These are phyloP conservation scores for Phaffomyces antillensis DNA, from an alignment of 805 yeast species.

Conservation along the genomic window DNA sequence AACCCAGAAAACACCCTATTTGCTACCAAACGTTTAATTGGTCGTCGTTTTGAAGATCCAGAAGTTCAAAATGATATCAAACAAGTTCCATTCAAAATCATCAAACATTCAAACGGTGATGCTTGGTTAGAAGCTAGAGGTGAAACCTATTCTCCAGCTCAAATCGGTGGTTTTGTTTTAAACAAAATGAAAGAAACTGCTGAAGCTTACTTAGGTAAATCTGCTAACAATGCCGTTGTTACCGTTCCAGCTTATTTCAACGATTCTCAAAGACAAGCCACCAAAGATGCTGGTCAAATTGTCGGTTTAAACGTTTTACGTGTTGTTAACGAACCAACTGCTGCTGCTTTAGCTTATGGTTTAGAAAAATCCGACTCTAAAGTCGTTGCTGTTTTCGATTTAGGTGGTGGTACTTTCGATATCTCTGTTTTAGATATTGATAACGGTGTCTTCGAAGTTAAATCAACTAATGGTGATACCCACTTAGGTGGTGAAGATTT, in stretches of 20 bases:
- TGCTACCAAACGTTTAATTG: constrained; percentile 79
- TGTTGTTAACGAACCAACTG: constrained; percentile 81
- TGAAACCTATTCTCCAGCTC: constrained; percentile 58
- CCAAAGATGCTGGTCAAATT: constrained; percentile 76
- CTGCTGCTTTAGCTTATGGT: constrained; percentile 99
- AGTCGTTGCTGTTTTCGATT: constrained; percentile 53
- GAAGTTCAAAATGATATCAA: constrained; percentile 68
- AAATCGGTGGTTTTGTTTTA: constrained; percentile 61
- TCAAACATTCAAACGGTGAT: constrained; percentile 55
- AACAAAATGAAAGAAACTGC: constrained; percentile 63
- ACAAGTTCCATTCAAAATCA: constrained; percentile 58
- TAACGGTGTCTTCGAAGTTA: constrained; percentile 74
- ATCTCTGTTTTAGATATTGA: constrained; percentile 72
- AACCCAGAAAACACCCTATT: constrained; percentile 75
- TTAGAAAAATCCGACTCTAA: constrained; percentile 81
- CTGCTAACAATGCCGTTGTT: constrained; percentile 65
- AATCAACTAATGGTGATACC: constrained; percentile 79
- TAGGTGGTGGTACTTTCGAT: constrained; percentile 85
- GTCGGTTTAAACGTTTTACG: constrained; percentile 72
- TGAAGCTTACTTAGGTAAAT: constrained; percentile 44
- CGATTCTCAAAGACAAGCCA: constrained; percentile 76
- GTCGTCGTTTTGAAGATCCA: constrained; percentile 60
- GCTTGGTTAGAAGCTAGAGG: constrained; percentile 51
- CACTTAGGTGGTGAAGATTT: constrained; percentile 81
- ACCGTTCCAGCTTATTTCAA: constrained; percentile 77